Percentiles rank a stretch among this genome's conserved stretches.
phyloP scores from a whole-genome alignment of 805 yeast species.

The Candida orba region DNA sequence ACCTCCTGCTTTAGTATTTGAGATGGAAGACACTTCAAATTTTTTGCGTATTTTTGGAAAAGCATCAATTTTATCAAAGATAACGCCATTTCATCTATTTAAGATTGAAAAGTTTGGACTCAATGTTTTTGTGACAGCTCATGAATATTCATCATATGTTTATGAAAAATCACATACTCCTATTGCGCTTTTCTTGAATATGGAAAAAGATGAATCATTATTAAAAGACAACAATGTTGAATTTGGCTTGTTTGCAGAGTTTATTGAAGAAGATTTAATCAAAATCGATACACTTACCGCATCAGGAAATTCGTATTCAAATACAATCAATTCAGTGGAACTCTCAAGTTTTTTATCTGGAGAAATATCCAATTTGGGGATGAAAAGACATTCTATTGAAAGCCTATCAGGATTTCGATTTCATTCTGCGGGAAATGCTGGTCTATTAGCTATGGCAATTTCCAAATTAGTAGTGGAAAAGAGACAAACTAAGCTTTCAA shows the following conservation, averaged over 20 bases:
- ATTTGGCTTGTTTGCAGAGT: conserved; percentile 42
- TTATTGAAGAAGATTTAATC: conserved; percentile 27
- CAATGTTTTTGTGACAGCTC: conserved; percentile 61
- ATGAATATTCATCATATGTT: conserved; percentile 44
- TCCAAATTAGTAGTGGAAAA: not conserved
- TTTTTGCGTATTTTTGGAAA: conserved; percentile 55
- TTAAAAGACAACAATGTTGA: conserved; percentile 33
- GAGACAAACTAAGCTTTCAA: not conserved
- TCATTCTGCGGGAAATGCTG: conserved; percentile 8
- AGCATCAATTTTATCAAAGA: conserved; percentile 67
- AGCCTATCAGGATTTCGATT: conserved; percentile 7
- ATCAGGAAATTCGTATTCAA: conserved; percentile 17
- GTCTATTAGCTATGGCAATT: conserved; percentile 3
- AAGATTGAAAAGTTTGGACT: conserved; percentile 35
- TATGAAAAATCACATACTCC: conserved; percentile 55
- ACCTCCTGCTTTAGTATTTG: conserved; percentile 15
- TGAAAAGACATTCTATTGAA: conserved; percentile 11
- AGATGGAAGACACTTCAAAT: conserved; percentile 26
- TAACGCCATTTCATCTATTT: conserved; percentile 83
- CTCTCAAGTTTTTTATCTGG: conserved; percentile 31
- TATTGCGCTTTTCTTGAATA: conserved; percentile 60
- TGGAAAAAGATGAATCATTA: conserved; percentile 31
- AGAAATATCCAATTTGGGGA: conserved; percentile 29
- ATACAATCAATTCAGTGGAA: conserved; percentile 24
- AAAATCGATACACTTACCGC: conserved; percentile 21